Evolutionary conservation across 345 rosid genomes (phyloP).

Genomic region (Heritiera littoralis): DNA sequence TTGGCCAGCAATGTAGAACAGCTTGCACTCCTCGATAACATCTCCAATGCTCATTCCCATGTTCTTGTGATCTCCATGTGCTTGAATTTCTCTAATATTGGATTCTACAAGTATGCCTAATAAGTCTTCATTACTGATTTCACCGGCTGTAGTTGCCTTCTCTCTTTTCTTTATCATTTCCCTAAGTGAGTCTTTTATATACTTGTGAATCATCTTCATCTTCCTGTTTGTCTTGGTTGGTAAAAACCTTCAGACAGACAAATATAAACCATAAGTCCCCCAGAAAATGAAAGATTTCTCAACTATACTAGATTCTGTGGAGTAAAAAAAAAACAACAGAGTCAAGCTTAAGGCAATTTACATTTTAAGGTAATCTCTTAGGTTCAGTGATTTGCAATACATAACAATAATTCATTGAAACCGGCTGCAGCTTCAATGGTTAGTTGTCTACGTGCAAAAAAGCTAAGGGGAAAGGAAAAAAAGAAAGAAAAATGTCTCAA

Average conservation of each 20-base stretch:
- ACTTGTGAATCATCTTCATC: constrained; percentile 34
- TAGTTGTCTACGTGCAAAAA: too few relatives aligned
- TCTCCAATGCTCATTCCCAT: constrained; percentile 41
- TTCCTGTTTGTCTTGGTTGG: constrained; percentile 50
- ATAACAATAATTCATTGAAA: too few relatives aligned
- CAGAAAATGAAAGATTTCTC: too few relatives aligned
- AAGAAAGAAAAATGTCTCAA: background rate
- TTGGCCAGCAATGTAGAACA: constrained; percentile 66
- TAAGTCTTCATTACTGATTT: constrained; percentile 31
- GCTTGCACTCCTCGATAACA: constrained; percentile 62
- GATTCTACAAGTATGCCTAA: constrained; percentile 54
- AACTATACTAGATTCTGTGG: too few relatives aligned
- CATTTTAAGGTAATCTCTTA: too few relatives aligned
- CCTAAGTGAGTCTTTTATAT: constrained; percentile 36
- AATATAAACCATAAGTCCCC: background rate
- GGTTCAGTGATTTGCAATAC: too few relatives aligned
- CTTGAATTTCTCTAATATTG: constrained; percentile 33
- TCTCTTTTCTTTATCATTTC: constrained; percentile 40
- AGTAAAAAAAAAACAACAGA: too few relatives aligned
- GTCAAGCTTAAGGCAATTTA: too few relatives aligned
- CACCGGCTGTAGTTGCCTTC: constrained; percentile 38
- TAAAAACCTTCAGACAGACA: constrained; percentile 34
- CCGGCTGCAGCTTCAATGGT: too few relatives aligned
- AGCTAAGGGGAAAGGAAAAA: too few relatives aligned
- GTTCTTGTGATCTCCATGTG: constrained; percentile 25